These are phyloP conservation scores for Kodamaea fungicola DNA, from an alignment of 1,139 yeast genomes.

Conservation along the genomic window DNA sequence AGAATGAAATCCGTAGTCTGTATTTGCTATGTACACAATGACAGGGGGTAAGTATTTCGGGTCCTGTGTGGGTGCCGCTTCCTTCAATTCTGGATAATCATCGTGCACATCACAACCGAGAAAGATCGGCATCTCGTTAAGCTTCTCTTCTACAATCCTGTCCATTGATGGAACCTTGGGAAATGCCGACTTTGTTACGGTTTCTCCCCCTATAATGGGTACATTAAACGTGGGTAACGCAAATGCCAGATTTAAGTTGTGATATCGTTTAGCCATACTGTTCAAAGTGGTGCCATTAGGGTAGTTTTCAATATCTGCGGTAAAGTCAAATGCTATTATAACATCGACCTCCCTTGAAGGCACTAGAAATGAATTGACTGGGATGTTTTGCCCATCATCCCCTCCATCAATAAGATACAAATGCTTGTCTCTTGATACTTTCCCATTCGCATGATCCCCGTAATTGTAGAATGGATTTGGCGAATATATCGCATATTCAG, in stretches of 20 bases:
- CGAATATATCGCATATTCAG: slow-evolving; percentile 67
- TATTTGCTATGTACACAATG: slow-evolving; percentile 51
- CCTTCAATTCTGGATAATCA: slow-evolving; percentile 21
- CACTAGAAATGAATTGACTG: slow-evolving; percentile 36
- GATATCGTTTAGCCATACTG: slow-evolving; percentile 21
- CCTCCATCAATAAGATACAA: slow-evolving; percentile 43
- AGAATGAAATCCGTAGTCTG: slow-evolving; percentile 36
- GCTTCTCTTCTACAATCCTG: slow-evolving; percentile 23
- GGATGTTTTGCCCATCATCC: slow-evolving; percentile 43
- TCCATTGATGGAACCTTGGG: slow-evolving; percentile 38
- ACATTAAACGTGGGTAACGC: slow-evolving; percentile 12
- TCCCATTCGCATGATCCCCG: slow-evolving; percentile 2
- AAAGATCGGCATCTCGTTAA: slow-evolving; percentile 43
- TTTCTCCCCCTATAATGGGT: neutral
- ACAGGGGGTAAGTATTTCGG: slow-evolving; percentile 44
- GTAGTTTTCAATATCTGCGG: slow-evolving; percentile 34
- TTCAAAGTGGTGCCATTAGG: slow-evolving; percentile 37
- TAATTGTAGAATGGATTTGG: slow-evolving; percentile 72
- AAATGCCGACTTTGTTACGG: slow-evolving; percentile 19
- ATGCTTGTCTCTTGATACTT: slow-evolving; percentile 16
- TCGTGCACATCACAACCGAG: slow-evolving; percentile 51
- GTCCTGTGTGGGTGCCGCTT: neutral
- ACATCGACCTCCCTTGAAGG: slow-evolving; percentile 29
- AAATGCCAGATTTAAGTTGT: slow-evolving; percentile 12
- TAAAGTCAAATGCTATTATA: slow-evolving; percentile 36